Conservation (phyloP, 2,329 filamentous ascomycete genomes). For the Colletotrichum caudatum region DNA sequence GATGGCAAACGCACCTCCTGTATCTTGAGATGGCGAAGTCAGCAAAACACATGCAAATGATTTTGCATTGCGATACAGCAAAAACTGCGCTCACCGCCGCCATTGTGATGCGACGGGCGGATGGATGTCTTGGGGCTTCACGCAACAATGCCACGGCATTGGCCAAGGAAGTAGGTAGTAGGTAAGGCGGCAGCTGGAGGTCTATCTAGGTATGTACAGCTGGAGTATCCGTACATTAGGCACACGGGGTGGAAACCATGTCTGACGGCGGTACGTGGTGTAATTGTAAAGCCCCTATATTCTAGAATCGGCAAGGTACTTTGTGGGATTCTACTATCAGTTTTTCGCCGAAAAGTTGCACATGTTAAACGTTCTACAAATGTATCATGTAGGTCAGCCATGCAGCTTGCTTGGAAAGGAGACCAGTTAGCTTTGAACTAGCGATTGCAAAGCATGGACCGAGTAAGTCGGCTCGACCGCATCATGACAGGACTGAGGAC, state of each 20-base stretch:
- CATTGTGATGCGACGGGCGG: conserved; percentile 16
- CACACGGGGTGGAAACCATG: not conserved
- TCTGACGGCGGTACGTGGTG: not conserved
- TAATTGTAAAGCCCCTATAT: not conserved
- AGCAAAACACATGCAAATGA: not conserved
- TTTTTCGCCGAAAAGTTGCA: not conserved
- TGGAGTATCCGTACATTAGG: conserved; percentile 14
- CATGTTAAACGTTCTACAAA: not conserved
- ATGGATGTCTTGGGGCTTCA: conserved; percentile 33
- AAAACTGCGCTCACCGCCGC: conserved; percentile 33
- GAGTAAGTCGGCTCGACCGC: not conserved
- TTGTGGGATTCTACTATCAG: too few species aligned
- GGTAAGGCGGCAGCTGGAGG: conserved; percentile 22
- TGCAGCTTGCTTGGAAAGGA: too few species aligned
- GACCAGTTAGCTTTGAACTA: not conserved
- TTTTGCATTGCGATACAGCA: not conserved
- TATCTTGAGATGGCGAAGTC: too few species aligned
- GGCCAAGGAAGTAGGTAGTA: conserved; percentile 1
- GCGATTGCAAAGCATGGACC: not conserved
- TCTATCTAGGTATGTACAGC: not conserved
- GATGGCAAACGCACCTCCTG: not conserved
- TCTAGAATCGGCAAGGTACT: not conserved
- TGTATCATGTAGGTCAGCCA: not conserved
- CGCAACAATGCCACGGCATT: conserved; percentile 20
- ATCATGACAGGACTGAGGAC: not conserved